Evolutionary conservation across 345 rosid species (phyloP), one percentile per base, ranked within the genome.

Genomic region (Melastoma malabathricum): DNA sequence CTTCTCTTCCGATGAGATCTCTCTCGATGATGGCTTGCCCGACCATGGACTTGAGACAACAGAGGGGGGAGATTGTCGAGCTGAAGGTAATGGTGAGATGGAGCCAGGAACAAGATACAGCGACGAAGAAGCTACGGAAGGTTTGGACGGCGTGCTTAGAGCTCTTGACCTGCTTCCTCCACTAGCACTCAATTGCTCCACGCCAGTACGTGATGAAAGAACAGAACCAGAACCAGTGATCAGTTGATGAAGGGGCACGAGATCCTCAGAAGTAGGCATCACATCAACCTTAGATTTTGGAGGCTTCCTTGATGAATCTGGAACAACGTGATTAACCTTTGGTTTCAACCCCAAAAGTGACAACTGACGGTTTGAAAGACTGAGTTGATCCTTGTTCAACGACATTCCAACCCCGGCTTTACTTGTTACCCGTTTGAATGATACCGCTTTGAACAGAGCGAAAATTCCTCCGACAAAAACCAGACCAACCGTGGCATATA

Each of bases 11-110:
- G 98, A 86, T 48, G 71, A 46, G 57, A 90, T 86, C 50, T 82
- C 98, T 74, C 70, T 90, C 43, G 62, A 47, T 51, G 69, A 64
- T 44, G 73, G 70, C 51, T 82, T 90, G 54, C 64, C 59, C 38
- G 92, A 80, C 98, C 96, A 87, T 59, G 96, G 95, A 59, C 82
- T 73, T 64, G 86, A 75, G 56, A 72, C 68, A 38, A 72, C 62
- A 54, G 71, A 71, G 34, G 74, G 39, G 72, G 95, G 85, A 6
- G 93, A 84, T 56, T 66, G 68, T 55, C 72, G 86, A 62, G 68
- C 52, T 44, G 89, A 72, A 64, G 81, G 66, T 51, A 60, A 49
- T 14, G 89, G 79, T 15, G 86, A 81, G 52, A 62, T 56, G 41
- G 52, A 57, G 20, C 80, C 72, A 39, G 90, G 82, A 46, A 72